Percentiles rank a stretch among this genome's conserved stretches.
Evolutionary conservation across 192 early-diverging fungal genomes (phyloP).

Genomic region (Coemansia sp.): DNA sequence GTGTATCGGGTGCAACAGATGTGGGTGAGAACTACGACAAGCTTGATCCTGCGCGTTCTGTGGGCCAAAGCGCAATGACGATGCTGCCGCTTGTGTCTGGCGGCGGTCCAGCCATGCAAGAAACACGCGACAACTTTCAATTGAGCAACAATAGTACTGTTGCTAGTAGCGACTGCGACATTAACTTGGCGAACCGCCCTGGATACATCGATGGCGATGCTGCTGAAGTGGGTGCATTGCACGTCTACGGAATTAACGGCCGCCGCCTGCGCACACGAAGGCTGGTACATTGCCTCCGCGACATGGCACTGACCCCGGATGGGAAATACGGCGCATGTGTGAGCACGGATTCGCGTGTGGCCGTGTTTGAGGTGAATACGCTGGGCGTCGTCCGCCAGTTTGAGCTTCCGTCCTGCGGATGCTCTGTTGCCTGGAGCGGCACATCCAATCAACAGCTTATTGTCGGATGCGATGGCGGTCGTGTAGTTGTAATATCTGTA

Average conservation of each 20-base stretch:
- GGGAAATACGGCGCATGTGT: slow-evolving; percentile 38
- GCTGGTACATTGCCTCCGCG: slow-evolving; percentile 34
- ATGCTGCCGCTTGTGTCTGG: not conserved
- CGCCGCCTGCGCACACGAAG: slow-evolving; percentile 46
- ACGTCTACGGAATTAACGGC: slow-evolving; percentile 42
- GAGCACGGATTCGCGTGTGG: slow-evolving; percentile 43
- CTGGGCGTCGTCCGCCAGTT: slow-evolving; percentile 42
- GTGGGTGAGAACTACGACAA: slow-evolving; percentile 16
- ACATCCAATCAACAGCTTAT: slow-evolving; percentile 35
- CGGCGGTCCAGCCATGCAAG: not conserved
- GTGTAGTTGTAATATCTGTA: slow-evolving; percentile 31
- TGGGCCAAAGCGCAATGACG: slow-evolving; percentile 1
- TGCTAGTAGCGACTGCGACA: slow-evolving; percentile 3
- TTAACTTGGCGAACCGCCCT: not conserved
- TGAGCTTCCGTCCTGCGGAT: slow-evolving; percentile 44
- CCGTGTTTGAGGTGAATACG: slow-evolving; percentile 31
- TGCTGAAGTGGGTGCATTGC: slow-evolving; percentile 31
- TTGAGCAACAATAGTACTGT: slow-evolving; percentile 6
- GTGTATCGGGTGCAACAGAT: slow-evolving; percentile 25
- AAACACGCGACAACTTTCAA: slow-evolving; percentile 4
- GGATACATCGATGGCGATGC: slow-evolving; percentile 16
- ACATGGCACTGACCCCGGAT: slow-evolving; percentile 42
- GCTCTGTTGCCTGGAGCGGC: slow-evolving; percentile 42
- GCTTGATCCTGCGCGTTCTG: slow-evolving; percentile 25
- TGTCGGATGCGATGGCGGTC: slow-evolving; percentile 42